phyloP scores from a whole-genome alignment of 108 stramenopile genomes.

The Skeletonema tropicum region DNA sequence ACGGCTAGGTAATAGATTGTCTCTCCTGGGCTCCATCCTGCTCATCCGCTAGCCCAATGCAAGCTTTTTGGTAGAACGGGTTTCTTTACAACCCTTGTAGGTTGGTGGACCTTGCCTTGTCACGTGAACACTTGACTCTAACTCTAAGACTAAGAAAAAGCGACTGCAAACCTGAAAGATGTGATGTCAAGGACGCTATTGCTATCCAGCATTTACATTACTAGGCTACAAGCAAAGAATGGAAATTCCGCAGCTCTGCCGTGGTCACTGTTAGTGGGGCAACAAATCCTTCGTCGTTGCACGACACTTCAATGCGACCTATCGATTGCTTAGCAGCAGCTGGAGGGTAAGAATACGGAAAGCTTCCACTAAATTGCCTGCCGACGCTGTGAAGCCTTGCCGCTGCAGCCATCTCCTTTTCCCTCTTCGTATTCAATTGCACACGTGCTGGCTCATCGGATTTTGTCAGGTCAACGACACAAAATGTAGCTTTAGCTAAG shows the following conservation, averaged over 20 bases:
- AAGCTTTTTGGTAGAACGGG: no score
- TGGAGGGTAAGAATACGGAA: neutral
- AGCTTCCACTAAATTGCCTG: neutral
- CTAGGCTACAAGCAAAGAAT: slow-evolving; percentile 27
- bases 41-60: no score
- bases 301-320: slow-evolving; percentile 27
- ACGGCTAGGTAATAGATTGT: no score
- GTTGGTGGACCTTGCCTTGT: no score
- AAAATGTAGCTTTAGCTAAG: slow-evolving; percentile 38
- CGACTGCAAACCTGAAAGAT: no score
- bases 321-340: neutral
- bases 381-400: slow-evolving; percentile 26
- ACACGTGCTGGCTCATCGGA: slow-evolving; percentile 21
- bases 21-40: no score
- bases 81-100: no score
- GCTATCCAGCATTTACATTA: neutral
- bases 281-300: slow-evolving; percentile 12
- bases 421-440: slow-evolving; percentile 19
- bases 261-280: slow-evolving; percentile 25
- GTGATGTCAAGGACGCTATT: no score
- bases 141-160: no score
- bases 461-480: slow-evolving; percentile 34
- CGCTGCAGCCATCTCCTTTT: slow-evolving; percentile 16
- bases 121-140: no score
- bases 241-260: slow-evolving; percentile 36